Evolutionary conservation across 2,329 filamentous ascomycete species (phyloP).

Genomic region (Diplodia intermedia): DNA sequence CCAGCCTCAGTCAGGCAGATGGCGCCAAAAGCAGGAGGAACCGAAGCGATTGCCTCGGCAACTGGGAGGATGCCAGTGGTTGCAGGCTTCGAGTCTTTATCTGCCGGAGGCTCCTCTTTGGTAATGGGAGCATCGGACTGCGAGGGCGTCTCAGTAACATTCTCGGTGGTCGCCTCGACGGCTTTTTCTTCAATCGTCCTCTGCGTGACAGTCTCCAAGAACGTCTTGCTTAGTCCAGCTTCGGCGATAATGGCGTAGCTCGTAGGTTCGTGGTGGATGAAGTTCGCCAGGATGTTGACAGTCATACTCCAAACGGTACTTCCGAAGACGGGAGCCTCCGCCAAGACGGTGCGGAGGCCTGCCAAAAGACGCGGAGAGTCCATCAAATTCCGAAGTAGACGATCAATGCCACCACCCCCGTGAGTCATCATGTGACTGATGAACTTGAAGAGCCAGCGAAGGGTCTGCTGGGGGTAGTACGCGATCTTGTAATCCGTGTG

Average conservation of each 20-base stretch:
- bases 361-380: conserved; percentile 86
- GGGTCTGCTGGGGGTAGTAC: conserved; percentile 89
- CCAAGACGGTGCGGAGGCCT: conserved; percentile 81
- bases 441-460: conserved; percentile 95
- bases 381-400: conserved; percentile 88
- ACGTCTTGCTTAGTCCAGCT: conserved; percentile 84
- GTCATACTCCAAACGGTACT: conserved; percentile 96
- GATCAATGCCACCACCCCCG: conserved; percentile 83
- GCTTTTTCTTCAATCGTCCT: conserved; percentile 45
- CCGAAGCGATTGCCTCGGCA: conserved; percentile 82
- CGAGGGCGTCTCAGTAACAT: conserved; percentile 9
- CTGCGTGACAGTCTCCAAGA: conserved; percentile 79
- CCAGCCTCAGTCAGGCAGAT: conserved; percentile 91
- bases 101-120: not conserved
- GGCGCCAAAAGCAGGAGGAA: conserved; percentile 88
- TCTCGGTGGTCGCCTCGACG: conserved; percentile 36
- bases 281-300: conserved; percentile 89
- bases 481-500: conserved; percentile 92
- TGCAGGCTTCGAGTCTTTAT: conserved; percentile 41
- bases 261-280: conserved; percentile 98
- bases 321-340: conserved; percentile 79
- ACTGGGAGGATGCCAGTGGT: conserved; percentile 84
- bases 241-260: conserved; percentile 96
- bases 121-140: not conserved
- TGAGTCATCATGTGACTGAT: conserved; percentile 93